These are phyloP conservation scores for Wickerhamomyces sp. DNA, from an alignment of 1,139 yeast species.

Conservation along the genomic window DNA sequence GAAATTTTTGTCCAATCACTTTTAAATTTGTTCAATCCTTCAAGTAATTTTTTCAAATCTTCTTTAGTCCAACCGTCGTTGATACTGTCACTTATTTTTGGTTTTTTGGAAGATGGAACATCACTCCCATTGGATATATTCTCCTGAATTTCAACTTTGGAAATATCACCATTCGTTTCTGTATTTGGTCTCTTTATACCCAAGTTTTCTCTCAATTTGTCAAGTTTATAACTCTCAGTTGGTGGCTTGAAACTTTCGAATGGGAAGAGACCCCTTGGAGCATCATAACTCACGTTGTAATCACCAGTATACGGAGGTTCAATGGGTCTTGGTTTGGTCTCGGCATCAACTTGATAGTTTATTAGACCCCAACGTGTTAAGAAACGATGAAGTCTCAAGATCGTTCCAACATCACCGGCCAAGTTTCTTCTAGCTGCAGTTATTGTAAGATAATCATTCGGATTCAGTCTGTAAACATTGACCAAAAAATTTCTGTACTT, in stretches of 20 bases:
- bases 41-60: conserved; percentile 52
- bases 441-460: conserved; percentile 85
- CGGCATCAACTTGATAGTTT: conserved; percentile 84
- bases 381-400: conserved; percentile 85
- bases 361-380: conserved; percentile 95
- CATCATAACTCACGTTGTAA: conserved; percentile 67
- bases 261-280: conserved; percentile 93
- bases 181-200: conserved; percentile 16
- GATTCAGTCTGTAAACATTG: conserved; percentile 86
- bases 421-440: conserved; percentile 93
- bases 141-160: conserved; percentile 1
- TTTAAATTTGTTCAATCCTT: conserved; percentile 53
- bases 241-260: conserved; percentile 73
- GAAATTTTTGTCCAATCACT: conserved; percentile 79
- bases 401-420: conserved; percentile 93
- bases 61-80: conserved; percentile 61
- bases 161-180: conserved; percentile 4
- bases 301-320: conserved; percentile 75
- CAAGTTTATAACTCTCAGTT: conserved; percentile 46
- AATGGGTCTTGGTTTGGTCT: conserved; percentile 57
- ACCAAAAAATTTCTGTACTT: conserved; percentile 93
- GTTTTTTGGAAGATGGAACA: conserved; percentile 30
- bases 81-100: conserved; percentile 32
- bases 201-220: conserved; percentile 49
- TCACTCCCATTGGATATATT: conserved; percentile 5